Base-by-base conservation (phyloP, 192 early-diverging fungal species). In the Helicostylum pulchrum region DNA sequence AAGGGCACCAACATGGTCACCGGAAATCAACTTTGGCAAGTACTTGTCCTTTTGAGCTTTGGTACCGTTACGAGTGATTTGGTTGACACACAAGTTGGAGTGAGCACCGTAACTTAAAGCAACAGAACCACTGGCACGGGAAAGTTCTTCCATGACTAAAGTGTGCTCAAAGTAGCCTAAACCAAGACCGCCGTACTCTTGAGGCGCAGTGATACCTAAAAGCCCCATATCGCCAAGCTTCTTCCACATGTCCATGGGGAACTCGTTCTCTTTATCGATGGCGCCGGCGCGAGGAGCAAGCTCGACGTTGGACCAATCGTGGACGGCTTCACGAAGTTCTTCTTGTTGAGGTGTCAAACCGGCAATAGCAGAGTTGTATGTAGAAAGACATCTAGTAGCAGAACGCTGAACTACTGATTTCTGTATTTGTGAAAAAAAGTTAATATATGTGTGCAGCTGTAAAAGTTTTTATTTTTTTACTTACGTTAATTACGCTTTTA, bases 21-120 rank as follows among this genome's bases (percentile, higher is more conserved):
- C 95, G 8, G 85, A 80, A 59, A 98, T 91, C 36, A 98, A 80
- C 67, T 83, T 84, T 17, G 95, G 94, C 67, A 98, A 72, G 62
- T 98, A 96, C 73, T 95, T 96, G 67, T 78, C 63, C 75, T 93
- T 95, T 66, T 98, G 95, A 19, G 71, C 80, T 21, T 84, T 86
- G 55, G 85, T 96, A 46, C 92, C 95, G 74, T 98, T 92, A 52
- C 94, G 82, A 23, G 88, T 88, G 50, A 98, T 94, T 76, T 98
- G 95, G 80, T 98, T 98, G 42, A 98, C 94, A 68, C 94, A 96
- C 21, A 96, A 73, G 74, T 98, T 98, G n/a, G 92, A 94, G 72
- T 98, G 95, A 8, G 95, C 95, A 55, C 94, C 95, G 73, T 98
- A 98, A 63, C 87, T 89, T 47, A 98, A 77, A 6, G 92, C 95